A percentile compares a stretch with the other conserved stretches of the same genome.
Conservation (phyloP, 306 rosid genomes). For the Sophora flavescens region DNA sequence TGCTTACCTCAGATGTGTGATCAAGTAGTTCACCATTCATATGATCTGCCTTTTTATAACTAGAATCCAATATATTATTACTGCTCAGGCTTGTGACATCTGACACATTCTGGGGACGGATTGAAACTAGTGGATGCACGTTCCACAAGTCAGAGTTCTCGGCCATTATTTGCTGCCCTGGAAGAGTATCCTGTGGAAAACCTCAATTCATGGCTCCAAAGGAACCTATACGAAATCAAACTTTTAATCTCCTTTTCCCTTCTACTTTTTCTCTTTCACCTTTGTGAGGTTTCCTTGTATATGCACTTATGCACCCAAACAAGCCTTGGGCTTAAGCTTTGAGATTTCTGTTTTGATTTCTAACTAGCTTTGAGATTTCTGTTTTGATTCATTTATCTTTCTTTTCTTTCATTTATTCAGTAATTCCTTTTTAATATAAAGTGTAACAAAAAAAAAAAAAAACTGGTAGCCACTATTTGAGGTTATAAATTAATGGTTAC, state of each 20-base stretch:
- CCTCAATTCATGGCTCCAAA: slow-evolving; percentile 40
- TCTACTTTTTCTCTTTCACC: slow-evolving; percentile 55
- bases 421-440: slow-evolving; percentile 61
- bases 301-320: slow-evolving; percentile 50
- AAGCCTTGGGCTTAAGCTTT: slow-evolving; percentile 65
- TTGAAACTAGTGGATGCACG: slow-evolving; percentile 76
- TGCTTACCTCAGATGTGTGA: slow-evolving; percentile 65
- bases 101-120: slow-evolving; percentile 59
- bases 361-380: slow-evolving; percentile 49
- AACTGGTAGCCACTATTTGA: slow-evolving; percentile 63
- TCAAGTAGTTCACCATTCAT: slow-evolving; percentile 37
- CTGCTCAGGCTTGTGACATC: slow-evolving; percentile 52
- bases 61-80: slow-evolving; percentile 65
- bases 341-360: slow-evolving; percentile 57
- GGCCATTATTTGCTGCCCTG: slow-evolving; percentile 77
- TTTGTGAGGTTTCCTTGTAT: slow-evolving; percentile 60
- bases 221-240: slow-evolving; percentile 36
- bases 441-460: slow-evolving; percentile 53
- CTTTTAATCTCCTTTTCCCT: slow-evolving; percentile 28
- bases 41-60: slow-evolving; percentile 55
- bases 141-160: slow-evolving; percentile 95
- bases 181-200: slow-evolving; percentile 12
- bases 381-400: slow-evolving; percentile 53
- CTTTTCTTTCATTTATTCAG: slow-evolving; percentile 57
- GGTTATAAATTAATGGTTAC: slow-evolving; percentile 51